phyloP scores from a whole-genome alignment of 306 rosid genomes.

The Hippophae gyantsensis region DNA sequence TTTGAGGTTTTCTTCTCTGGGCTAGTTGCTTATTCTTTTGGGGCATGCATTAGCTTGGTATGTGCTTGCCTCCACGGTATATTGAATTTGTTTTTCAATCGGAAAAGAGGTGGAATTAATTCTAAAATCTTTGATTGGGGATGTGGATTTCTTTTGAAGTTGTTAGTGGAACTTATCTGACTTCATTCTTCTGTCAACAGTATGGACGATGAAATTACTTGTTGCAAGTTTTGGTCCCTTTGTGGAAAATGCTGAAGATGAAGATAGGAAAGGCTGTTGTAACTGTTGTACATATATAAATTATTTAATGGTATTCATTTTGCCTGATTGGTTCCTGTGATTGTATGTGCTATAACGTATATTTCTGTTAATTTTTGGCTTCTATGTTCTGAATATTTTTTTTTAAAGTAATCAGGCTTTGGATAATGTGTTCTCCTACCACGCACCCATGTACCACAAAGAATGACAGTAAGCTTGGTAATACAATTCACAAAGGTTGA shows the following conservation, averaged over 20 bases:
- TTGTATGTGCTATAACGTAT: no score
- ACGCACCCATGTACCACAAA: no score
- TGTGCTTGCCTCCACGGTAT: conserved; percentile 48
- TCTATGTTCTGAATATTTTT: no score
- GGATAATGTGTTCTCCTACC: no score
- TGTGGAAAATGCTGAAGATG: conserved; percentile 43
- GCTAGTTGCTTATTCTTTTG: conserved; percentile 66
- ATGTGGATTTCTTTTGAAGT: conserved; percentile 22
- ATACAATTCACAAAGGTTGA: no score
- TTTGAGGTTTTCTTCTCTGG: conserved; percentile 32
- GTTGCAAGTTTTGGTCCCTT: conserved; percentile 31
- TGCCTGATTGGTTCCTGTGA: neutral
- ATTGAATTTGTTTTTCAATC: conserved; percentile 43
- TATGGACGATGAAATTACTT: conserved; percentile 35
- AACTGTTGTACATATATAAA: conserved; percentile 69
- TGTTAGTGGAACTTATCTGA: conserved; percentile 26
- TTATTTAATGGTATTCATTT: conserved; percentile 50
- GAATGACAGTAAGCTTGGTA: no score
- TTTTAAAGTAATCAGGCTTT: no score
- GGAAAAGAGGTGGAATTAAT: conserved; percentile 37
- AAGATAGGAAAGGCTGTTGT: conserved; percentile 27
- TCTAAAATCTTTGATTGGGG: conserved; percentile 33
- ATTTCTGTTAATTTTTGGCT: no score
- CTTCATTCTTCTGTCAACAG: conserved; percentile 25
- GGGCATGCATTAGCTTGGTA: conserved; percentile 44